Base-by-base conservation (phyloP, 345 rosid species). In the Punica granatum region DNA sequence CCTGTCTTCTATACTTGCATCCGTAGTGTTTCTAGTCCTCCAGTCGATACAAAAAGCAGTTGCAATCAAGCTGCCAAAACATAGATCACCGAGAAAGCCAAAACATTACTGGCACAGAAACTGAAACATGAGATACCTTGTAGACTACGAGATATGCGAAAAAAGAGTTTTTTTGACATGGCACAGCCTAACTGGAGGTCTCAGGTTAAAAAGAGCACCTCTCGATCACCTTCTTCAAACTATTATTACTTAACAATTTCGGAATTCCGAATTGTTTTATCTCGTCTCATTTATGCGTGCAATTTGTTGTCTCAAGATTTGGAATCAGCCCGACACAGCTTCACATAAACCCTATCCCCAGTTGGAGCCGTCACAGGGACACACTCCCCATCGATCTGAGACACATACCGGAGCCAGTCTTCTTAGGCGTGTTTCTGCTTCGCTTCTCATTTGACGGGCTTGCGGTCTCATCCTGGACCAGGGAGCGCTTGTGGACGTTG, bases 321-420 rank as follows among this genome's bases (percentile, higher is more conserved):
- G 60, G 68, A 70, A 64, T 77, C 75, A 49, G 73, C 67, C 74
- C 88, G 71, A 68, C 80, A 80, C 39, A 94, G 75, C 82, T 84
- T 94, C 12, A 85, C 91, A 65, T 94, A 94, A 78, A 94, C 91
- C 84, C 96, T 85, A 33, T 89, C 90, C n/a, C 95, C 89, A 63
- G 78, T 79, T 0, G 96, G 95, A 8, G 92, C 92, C 4, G 97
- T 94, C 51, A 94, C 82, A 2, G 97, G 92, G 65, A 94, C 9
- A 39, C 83, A 91, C 63, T 85, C 95, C 5, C 99, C 97, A n/a
- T 91, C 86, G 33, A 94, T 89, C 81, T 81, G 76, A 3, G 90
- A 89, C 46, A 82, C 83, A 44, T 66, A 65, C 9, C 81, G 84
- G 54, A 89, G 84, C 95, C 87, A 92, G 25, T 91, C 92, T 68